Percentiles rank a stretch among this genome's conserved stretches.
Conservation (phyloP, 1,284 basidiomycete species). For the Peniophora sp. region DNA sequence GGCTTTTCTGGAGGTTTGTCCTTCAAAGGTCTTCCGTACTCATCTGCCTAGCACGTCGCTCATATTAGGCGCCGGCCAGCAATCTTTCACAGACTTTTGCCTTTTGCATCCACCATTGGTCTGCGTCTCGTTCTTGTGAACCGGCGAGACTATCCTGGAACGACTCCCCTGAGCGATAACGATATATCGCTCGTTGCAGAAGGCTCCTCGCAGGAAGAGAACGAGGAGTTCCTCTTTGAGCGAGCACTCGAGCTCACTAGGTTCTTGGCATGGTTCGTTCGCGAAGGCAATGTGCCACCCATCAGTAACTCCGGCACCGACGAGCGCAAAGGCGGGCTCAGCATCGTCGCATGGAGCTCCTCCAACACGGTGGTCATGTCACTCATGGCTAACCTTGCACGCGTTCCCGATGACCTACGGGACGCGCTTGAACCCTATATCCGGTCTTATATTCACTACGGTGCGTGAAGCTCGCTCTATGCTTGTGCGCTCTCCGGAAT, state of each 20-base stretch:
- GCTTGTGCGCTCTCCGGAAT: neutral
- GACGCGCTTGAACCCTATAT: constrained; percentile 9
- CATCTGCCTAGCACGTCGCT: neutral
- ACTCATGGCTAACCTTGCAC: constrained; percentile 6
- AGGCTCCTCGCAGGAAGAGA: neutral
- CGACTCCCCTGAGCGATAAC: constrained; percentile 13
- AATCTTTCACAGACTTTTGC: constrained; percentile 13
- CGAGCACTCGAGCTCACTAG: constrained; percentile 9
- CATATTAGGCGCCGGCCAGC: constrained; percentile 5
- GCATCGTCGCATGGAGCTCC: constrained; percentile 11
- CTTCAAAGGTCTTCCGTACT: neutral
- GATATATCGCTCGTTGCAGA: constrained; percentile 6
- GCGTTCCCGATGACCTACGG: constrained; percentile 4
- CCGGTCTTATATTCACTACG: constrained; percentile 8
- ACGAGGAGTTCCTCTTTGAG: constrained; percentile 1
- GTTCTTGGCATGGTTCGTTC: constrained; percentile 12
- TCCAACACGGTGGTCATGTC: constrained; percentile 5
- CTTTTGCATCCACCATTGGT: constrained; percentile 9
- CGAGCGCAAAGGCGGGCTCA: constrained; percentile 9
- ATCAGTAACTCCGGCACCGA: neutral
- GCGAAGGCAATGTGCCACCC: constrained; percentile 7
- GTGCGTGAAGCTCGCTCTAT: constrained; percentile 3
- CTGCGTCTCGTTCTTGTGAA: constrained; percentile 14
- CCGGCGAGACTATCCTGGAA: constrained; percentile 15
- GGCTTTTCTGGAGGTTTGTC: constrained; percentile 13